A percentile compares a stretch with the other conserved stretches of the same genome.
Conservation (phyloP, 2,329 filamentous ascomycete species). For the Xylaria sp. region DNA sequence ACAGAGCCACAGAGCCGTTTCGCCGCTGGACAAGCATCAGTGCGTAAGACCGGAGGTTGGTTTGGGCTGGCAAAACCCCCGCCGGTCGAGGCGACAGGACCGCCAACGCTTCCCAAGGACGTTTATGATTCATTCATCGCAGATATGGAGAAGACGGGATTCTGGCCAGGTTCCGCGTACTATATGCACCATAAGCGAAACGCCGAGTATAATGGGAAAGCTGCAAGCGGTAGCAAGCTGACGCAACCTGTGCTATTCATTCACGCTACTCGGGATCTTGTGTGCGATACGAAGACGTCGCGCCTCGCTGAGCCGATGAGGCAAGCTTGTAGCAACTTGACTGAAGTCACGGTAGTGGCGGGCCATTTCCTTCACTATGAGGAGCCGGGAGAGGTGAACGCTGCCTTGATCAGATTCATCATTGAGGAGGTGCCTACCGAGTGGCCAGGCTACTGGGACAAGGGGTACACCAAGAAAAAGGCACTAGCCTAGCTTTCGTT, state of each 20-base stretch:
- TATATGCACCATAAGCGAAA: constrained; percentile 59
- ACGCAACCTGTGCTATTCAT: constrained; percentile 47
- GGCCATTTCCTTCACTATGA: constrained; percentile 54
- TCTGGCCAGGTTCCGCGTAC: constrained; percentile 44
- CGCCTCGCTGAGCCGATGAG: constrained; percentile 52
- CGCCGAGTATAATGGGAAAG: constrained; percentile 50
- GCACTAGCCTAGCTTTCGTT: neutral
- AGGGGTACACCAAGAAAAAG: constrained; percentile 40
- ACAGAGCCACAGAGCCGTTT: constrained; percentile 48
- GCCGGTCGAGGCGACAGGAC: constrained; percentile 9
- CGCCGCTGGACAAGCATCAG: neutral
- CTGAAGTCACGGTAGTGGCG: constrained; percentile 50
- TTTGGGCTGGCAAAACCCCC: constrained; percentile 21
- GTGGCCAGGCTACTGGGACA: constrained; percentile 41
- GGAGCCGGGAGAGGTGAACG: constrained; percentile 42
- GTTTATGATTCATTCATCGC: constrained; percentile 39
- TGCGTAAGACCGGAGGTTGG: constrained; percentile 35
- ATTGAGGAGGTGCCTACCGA: constrained; percentile 39
- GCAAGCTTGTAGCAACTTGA: constrained; percentile 53
- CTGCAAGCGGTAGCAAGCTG: constrained; percentile 49
- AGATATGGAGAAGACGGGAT: constrained; percentile 55
- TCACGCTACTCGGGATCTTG: constrained; percentile 53
- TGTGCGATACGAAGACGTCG: constrained; percentile 52
- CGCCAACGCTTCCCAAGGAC: constrained; percentile 32
- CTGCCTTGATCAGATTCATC: constrained; percentile 43